A percentile compares a stretch with the other conserved stretches of the same genome.
Conservation (phyloP, 2,329 filamentous ascomycete species). For the Nigrospora sphaerica region DNA sequence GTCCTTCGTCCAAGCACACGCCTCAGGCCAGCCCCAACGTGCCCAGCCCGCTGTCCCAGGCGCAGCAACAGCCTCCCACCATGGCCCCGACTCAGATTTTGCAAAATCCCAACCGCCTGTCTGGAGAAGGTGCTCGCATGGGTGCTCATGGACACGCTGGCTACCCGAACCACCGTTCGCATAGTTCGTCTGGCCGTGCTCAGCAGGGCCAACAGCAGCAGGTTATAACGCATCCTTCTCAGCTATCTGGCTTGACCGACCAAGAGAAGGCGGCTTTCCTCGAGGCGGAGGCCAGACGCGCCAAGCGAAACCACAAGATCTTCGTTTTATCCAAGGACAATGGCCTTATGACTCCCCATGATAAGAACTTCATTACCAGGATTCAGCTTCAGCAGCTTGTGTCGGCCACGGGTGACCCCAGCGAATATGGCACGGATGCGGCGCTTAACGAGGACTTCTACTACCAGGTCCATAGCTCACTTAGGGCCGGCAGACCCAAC, state of each 20-base stretch:
- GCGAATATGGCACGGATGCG: constrained; percentile 72
- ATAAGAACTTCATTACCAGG: constrained; percentile 98
- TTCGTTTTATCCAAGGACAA: constrained; percentile 90
- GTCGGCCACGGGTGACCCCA: constrained; percentile 80
- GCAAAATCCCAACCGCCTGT: constrained; percentile 67
- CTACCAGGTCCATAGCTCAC: constrained; percentile 95
- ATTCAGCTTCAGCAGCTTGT: constrained; percentile 97
- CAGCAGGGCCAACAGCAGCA: constrained; percentile 30
- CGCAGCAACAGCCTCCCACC: constrained; percentile 22
- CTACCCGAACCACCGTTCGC: constrained; percentile 31
- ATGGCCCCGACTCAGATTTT: constrained; percentile 64
- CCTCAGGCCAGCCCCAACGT: constrained; percentile 24
- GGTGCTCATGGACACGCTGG: constrained; percentile 22
- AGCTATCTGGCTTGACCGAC: constrained; percentile 71
- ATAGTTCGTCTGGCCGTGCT: constrained; percentile 49
- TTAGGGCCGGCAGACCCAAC: constrained; percentile 83
- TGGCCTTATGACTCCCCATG: constrained; percentile 95
- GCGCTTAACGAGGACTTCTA: constrained; percentile 92
- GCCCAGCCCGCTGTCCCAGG: constrained; percentile 24
- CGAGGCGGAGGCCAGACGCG: constrained; percentile 86
- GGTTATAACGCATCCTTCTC: constrained; percentile 56
- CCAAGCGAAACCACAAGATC: constrained; percentile 98
- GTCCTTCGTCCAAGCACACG: constrained; percentile 37
- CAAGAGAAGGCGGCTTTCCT: constrained; percentile 79
- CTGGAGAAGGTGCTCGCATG: constrained; percentile 35